A percentile compares a stretch with the other conserved stretches of the same genome.
These are phyloP conservation scores for Agrostemma githago DNA, from an alignment of 148 eudicot species.

Conservation along the genomic window DNA sequence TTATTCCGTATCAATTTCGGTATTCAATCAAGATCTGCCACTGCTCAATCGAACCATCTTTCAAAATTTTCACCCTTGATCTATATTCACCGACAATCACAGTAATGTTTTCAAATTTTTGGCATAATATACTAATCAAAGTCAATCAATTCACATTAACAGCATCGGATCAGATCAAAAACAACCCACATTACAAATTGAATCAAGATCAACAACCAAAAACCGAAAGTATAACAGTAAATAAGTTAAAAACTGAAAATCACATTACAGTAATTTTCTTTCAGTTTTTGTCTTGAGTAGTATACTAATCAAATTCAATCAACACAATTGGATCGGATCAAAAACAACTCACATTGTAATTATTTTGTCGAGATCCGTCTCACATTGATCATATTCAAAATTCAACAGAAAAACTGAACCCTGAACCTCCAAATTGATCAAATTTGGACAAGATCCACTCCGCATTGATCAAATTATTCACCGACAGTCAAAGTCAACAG, in stretches of 20 bases:
- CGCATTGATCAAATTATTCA: background rate
- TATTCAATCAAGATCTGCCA: background rate
- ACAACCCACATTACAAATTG: background rate
- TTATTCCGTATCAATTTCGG: too few species aligned
- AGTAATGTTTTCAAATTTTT: background rate
- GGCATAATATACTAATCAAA: background rate
- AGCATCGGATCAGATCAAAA: background rate
- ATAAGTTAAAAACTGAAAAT: slow-evolving; percentile 26
- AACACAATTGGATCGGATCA: background rate
- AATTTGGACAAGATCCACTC: too few species aligned
- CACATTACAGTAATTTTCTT: too few species aligned
- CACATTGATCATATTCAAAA: too few species aligned
- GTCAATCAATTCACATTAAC: background rate
- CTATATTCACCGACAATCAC: too few species aligned
- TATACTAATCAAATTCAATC: too few species aligned
- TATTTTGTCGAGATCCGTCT: too few species aligned
- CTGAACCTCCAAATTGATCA: too few species aligned
- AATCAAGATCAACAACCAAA: background rate
- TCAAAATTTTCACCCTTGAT: too few species aligned
- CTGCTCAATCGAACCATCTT: background rate
- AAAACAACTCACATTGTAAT: background rate
- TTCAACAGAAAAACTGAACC: too few species aligned
- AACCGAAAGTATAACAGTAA: slow-evolving; percentile 88
- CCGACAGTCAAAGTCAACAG: background rate
- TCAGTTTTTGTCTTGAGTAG: too few species aligned